phyloP scores from a whole-genome alignment of 768 basidiomycete species.

The Auricularia sp. region DNA sequence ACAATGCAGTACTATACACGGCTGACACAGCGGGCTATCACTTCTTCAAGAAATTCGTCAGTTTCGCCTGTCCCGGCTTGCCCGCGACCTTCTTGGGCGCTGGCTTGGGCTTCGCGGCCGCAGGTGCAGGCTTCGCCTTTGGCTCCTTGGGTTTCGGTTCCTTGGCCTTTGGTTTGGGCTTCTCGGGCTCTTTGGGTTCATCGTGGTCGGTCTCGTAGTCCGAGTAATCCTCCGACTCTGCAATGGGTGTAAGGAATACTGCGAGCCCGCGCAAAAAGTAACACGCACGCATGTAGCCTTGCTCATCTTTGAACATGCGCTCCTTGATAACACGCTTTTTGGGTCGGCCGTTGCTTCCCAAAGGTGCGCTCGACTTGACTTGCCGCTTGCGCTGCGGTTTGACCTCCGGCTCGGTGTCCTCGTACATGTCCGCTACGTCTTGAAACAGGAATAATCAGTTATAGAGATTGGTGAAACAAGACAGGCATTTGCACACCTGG shows the following conservation, averaged over 20 bases:
- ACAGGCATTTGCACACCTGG: not conserved
- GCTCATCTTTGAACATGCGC: not conserved
- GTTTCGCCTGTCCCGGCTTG: not conserved
- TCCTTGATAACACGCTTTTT: not conserved
- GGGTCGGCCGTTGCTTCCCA: not conserved
- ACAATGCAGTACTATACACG: not conserved
- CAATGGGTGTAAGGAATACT: not conserved
- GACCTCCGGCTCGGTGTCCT: not conserved
- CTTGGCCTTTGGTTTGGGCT: no score
- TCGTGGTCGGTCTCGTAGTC: slow-evolving; percentile 1
- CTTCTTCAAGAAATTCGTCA: not conserved
- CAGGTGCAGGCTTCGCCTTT: not conserved
- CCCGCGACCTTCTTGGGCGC: not conserved
- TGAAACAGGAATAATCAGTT: not conserved
- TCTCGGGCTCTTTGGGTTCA: not conserved
- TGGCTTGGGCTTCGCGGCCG: not conserved
- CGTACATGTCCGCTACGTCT: not conserved
- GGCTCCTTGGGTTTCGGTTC: not conserved
- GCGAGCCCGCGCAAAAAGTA: not conserved
- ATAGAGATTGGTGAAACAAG: not conserved
- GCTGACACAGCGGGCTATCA: not conserved
- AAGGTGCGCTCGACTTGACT: not conserved
- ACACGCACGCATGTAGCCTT: not conserved
- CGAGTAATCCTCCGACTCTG: not conserved
- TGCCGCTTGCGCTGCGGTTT: not conserved